These are phyloP conservation scores for Aspergillus biplanus DNA, from an alignment of 495 filamentous ascomycete species.

Conservation along the genomic window DNA sequence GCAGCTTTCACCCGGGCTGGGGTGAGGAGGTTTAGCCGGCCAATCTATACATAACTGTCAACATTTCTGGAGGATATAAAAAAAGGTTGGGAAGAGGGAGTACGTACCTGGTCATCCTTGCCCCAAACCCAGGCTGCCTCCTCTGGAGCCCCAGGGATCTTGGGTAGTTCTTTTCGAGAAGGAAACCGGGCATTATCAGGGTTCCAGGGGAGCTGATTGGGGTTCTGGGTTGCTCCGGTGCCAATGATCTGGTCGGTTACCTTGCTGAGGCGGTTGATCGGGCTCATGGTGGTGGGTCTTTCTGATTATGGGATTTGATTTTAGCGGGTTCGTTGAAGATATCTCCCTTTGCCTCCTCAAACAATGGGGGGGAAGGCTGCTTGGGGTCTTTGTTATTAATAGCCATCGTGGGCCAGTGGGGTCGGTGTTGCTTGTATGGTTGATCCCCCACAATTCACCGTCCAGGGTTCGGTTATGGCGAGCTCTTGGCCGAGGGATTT, in stretches of 20 bases:
- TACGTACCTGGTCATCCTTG: conserved; percentile 55
- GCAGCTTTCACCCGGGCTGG: conserved; percentile 56
- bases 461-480: background rate
- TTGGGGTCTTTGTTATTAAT: no score
- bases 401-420: background rate
- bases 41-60: conserved; percentile 35
- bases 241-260: conserved; percentile 10
- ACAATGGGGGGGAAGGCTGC: no score
- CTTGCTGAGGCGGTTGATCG: conserved; percentile 13
- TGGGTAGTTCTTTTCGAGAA: conserved; percentile 54
- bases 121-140: conserved; percentile 70
- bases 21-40: conserved; percentile 62
- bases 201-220: conserved; percentile 54
- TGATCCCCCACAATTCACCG: background rate
- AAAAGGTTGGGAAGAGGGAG: background rate
- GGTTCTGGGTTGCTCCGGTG: conserved; percentile 22
- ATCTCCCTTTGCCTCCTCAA: no score
- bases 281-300: background rate
- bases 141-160: conserved; percentile 45
- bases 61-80: background rate
- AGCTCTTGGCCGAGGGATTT: conserved; percentile 6
- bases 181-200: conserved; percentile 57
- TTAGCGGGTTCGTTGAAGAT: no score
- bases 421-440: background rate
- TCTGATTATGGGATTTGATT: background rate